Evolutionary conservation across 805 yeast genomes (phyloP).

Genomic region (Suhomyces xylopsoci): DNA sequence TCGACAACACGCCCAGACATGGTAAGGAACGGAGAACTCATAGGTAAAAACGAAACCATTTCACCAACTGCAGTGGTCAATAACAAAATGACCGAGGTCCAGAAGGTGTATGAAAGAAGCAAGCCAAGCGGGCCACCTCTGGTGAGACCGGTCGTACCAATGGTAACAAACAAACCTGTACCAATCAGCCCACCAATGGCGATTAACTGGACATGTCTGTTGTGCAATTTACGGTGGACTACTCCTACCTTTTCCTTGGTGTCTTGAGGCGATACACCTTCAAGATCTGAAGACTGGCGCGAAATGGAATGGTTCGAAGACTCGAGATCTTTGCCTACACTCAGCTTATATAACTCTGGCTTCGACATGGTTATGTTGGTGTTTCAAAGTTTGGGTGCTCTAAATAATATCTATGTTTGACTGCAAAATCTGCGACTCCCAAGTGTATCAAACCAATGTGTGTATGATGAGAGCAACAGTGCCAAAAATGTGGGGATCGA

Average conservation of each 20-base stretch:
- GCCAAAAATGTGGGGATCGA: background rate
- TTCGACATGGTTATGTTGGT: background rate
- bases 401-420: background rate
- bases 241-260: background rate
- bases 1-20: constrained; percentile 39
- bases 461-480: background rate
- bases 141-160: constrained; percentile 28
- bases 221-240: constrained; percentile 46
- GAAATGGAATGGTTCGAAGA: constrained; percentile 3
- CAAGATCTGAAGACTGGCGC: constrained; percentile 1
- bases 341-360: background rate
- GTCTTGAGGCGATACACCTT: constrained; percentile 9
- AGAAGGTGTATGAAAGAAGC: constrained; percentile 28
- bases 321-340: background rate
- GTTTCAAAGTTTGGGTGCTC: background rate
- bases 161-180: constrained; percentile 36
- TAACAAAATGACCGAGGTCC: constrained; percentile 31
- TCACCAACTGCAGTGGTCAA: constrained; percentile 37
- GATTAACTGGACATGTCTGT: constrained; percentile 74
- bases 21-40: constrained; percentile 34
- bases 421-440: background rate
- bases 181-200: constrained; percentile 62
- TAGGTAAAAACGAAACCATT: constrained; percentile 37
- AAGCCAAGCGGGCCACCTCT: constrained; percentile 36
- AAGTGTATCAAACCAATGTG: background rate